Evolutionary conservation across 2,329 filamentous ascomycete genomes (phyloP).

Genomic region (Cordyceps militaris): DNA sequence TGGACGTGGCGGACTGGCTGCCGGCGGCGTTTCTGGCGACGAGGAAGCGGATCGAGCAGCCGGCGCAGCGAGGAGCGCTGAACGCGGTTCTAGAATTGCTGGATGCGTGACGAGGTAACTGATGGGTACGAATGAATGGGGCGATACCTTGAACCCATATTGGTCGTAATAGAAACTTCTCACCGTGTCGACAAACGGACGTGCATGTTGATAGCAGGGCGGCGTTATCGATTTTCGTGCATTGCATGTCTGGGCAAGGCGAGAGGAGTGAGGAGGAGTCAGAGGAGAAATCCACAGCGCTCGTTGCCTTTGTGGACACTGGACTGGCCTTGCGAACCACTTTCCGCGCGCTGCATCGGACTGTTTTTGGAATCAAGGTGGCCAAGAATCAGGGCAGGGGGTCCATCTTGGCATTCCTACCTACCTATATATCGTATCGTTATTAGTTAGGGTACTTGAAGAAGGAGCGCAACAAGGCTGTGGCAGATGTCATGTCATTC

Average conservation of each 20-base stretch:
- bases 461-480: neutral
- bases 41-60: constrained; percentile 4
- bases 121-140: neutral
- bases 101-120: neutral
- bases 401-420: neutral
- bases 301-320: neutral
- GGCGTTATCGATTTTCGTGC: neutral
- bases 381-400: neutral
- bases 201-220: neutral
- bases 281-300: neutral
- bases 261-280: too few species aligned
- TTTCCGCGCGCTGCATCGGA: neutral
- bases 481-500: too few species aligned
- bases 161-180: too few species aligned
- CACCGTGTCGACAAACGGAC: neutral
- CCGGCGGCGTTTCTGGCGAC: constrained; percentile 6
- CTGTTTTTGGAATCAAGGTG: neutral
- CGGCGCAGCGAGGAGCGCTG: neutral
- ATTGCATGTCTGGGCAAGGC: neutral
- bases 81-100: neutral
- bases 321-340: neutral
- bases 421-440: too few species aligned
- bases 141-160: neutral
- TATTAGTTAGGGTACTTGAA: neutral
- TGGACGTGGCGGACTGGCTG: constrained; percentile 11